Evolutionary conservation across 129 eudicot genomes (phyloP), one percentile per base, ranked within the genome.

Genomic region (Glebionis coronaria): DNA sequence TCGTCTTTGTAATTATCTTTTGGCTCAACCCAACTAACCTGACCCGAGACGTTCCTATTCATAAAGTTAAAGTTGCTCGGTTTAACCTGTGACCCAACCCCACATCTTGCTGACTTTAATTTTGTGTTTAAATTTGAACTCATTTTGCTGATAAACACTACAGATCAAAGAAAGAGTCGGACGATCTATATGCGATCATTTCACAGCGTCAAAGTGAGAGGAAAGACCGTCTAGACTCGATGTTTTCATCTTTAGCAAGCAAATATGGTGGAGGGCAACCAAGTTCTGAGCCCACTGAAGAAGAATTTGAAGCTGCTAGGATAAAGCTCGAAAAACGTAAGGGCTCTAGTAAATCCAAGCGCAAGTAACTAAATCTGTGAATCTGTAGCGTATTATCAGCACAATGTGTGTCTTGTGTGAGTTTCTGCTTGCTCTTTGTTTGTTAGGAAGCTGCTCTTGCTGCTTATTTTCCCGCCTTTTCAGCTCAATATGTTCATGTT

Each of bases 241-340:
- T 91, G 95, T 83, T 91, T 50, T 76, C 95, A n/a, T 85, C 97
- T 70, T 46, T 91, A 76, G 68, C 75, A 11, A 73, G 76, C 63
- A 87, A 77, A 79, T 91, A 87, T 73, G 95, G 96, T 12, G 84
- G 90, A 28, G 85, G 83, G 15, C 78, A 73, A 65, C 29, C 75
- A 13, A 44, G 42, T 61, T 57, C 82, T 8, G 95, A 87, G 66
- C 90, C 97, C 14, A 83, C 83, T 5, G 97, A 87, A n/a, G 97
- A 91, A 77, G 97, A 91, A 65, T 91, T 91, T 69, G 90, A 85
- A 77, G 97, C 88, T 77, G 88, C 86, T 25, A 76, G 80, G 69
- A 72, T 56, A 69, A 91, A 71, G 49, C 73, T 91, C 15, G 90
- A 87, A 65, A 71, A 85, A 58, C 78, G 80, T 4, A 87, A 72